These are phyloP conservation scores for Dendryphion nanum DNA, from an alignment of 2,329 filamentous ascomycete genomes.

Conservation along the genomic window DNA sequence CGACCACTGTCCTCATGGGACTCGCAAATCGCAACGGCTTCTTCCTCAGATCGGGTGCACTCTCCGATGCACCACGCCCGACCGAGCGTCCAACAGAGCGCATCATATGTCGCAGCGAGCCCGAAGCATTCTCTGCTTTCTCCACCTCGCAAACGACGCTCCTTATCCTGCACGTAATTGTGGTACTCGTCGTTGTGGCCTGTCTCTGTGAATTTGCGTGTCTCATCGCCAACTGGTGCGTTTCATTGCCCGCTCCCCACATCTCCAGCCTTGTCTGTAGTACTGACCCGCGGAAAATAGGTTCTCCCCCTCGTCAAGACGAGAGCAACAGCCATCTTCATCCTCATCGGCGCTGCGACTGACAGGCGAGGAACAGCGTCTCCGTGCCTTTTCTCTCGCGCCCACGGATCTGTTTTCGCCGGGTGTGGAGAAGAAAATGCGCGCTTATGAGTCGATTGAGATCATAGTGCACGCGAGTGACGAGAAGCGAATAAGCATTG, in stretches of 20 bases:
- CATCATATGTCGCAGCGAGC: neutral
- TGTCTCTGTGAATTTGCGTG: neutral
- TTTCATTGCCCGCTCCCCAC: neutral
- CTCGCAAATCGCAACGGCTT: constrained; percentile 7
- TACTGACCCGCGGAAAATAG: neutral
- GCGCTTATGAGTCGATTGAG: neutral
- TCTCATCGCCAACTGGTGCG: neutral
- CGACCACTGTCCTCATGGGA: constrained; percentile 19
- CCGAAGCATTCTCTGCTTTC: neutral
- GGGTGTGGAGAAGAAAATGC: neutral
- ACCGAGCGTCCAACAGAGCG: neutral
- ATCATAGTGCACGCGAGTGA: constrained; percentile 4
- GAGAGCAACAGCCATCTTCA: neutral
- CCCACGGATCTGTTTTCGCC: neutral
- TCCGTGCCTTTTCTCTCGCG: neutral
- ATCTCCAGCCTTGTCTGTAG: neutral
- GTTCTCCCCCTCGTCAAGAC: neutral
- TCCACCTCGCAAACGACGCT: neutral
- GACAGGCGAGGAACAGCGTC: neutral
- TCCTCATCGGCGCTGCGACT: neutral
- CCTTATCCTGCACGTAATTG: neutral
- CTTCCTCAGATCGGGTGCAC: constrained; percentile 2
- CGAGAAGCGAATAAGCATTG: constrained; percentile 16
- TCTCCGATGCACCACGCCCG: neutral
- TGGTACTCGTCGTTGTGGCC: neutral